Evolutionary conservation across 148 eudicot genomes (phyloP).

Genomic region (Chenopodium formosanum): DNA sequence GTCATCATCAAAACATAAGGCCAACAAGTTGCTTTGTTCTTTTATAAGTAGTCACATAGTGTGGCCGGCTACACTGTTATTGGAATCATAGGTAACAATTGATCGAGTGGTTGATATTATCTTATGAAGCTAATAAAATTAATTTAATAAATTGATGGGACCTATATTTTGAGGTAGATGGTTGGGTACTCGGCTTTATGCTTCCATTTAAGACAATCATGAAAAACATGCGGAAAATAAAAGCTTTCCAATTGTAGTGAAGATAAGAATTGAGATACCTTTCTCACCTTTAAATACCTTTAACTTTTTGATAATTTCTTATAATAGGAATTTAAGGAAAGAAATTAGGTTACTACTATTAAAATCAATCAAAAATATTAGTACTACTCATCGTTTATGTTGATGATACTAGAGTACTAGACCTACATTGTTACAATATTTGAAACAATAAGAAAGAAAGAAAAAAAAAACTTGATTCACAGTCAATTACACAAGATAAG

Average conservation of each 20-base stretch:
- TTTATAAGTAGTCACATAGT: too few relatives aligned
- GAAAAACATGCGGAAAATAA: slow-evolving; percentile 6
- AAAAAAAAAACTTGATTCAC: too few relatives aligned
- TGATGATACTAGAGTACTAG: too few relatives aligned
- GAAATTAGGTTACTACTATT: not conserved
- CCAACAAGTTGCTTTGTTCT: too few relatives aligned
- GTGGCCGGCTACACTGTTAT: too few relatives aligned
- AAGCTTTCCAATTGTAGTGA: not conserved
- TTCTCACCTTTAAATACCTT: not conserved
- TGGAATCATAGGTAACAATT: too few relatives aligned
- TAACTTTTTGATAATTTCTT: not conserved
- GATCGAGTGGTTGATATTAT: not conserved
- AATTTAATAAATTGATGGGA: not conserved
- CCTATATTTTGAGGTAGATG: not conserved
- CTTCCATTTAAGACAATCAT: not conserved
- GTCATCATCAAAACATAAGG: too few relatives aligned
- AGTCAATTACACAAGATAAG: too few relatives aligned
- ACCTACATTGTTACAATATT: too few relatives aligned
- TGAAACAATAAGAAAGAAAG: too few relatives aligned
- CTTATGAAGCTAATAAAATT: not conserved
- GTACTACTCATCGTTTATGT: too few relatives aligned
- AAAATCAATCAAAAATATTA: too few relatives aligned
- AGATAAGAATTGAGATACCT: not conserved
- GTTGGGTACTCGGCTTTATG: not conserved
- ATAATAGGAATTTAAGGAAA: not conserved